phyloP scores from a whole-genome alignment of 805 yeast genomes.

The Yarrowia yakushimensis region DNA sequence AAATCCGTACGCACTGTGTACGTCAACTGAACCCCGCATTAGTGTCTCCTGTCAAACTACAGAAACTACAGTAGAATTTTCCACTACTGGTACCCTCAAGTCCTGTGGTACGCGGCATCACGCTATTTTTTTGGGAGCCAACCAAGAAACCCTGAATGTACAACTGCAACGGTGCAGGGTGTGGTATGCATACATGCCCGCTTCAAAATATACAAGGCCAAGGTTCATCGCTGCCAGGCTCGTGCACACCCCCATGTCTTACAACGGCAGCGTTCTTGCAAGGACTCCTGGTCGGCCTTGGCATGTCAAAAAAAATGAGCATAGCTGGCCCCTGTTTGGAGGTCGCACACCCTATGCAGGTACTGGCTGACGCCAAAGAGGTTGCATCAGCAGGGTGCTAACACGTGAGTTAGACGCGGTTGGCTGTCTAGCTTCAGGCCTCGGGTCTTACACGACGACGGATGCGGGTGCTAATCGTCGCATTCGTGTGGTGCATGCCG shows the following conservation, averaged over 20 bases:
- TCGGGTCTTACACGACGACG: background rate
- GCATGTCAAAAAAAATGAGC: background rate
- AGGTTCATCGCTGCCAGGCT: no score
- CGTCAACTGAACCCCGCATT: no score
- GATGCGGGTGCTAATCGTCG: background rate
- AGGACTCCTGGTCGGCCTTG: background rate
- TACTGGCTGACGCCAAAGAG: background rate
- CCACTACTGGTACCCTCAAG: background rate
- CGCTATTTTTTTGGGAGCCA: background rate
- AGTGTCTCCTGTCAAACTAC: background rate
- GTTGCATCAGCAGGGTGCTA: constrained; percentile 2
- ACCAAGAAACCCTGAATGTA: background rate
- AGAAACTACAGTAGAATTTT: no score
- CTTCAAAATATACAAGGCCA: background rate
- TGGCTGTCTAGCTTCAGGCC: no score
- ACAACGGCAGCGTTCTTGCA: background rate
- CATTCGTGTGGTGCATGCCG: background rate
- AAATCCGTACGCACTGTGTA: no score
- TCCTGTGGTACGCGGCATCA: background rate
- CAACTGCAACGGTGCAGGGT: background rate
- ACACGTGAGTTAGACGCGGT: no score
- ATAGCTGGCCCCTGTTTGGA: constrained; percentile 1
- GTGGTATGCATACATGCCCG: background rate
- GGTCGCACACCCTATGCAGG: constrained; percentile 16
- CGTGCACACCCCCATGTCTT: background rate